Evolutionary conservation across 1,284 basidiomycete species (phyloP), one percentile per base, ranked within the genome.

Genomic region (Agaricales sp.): DNA sequence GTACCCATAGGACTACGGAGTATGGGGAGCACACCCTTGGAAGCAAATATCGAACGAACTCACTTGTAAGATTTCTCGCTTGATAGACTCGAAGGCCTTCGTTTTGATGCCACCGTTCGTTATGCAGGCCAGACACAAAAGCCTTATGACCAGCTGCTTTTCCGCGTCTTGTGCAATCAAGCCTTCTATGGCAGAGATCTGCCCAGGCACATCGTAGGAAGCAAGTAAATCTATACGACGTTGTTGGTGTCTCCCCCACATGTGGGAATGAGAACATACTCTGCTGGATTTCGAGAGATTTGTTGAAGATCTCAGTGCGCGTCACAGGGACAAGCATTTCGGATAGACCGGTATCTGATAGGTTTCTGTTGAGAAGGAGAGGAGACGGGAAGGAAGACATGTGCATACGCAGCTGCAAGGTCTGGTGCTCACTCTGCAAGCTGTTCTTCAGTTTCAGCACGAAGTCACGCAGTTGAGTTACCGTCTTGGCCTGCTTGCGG

Each of bases 281-380:
- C 65, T 99, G 96, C 62, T 99, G 95, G 16, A 96, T 88, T 68
- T 99, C 95, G 8, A 99, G 73, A 18, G 84, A 86, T 60, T 83
- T 87, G 65, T 92, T 92, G 70, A 99, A 99, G 48, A 84, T 71
- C 37, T 95, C 89, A n/a, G 85, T 87, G 50, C 80, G 75, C 1
- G 94, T 98, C 55, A 85, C 71, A 12, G 85, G 80, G 57, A 94
- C 81, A 43, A 99, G 74, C 61, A 90, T 70, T 66, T 99, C 96
- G n/a, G 92, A 93, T 35, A 99, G 64, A 13, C 86, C 86, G 46
- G 93, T 99, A 64, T 99, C 93, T 96, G 57, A 22, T 22, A 46
- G 46, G 24, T 47, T 53, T 45, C 47, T 43, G 50, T 47, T 47
- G 48, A 47, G 48, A 44, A 45, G 19, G 23, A 37, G 46, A 50